Evolutionary conservation across 164 flowering plant species (phyloP).

Genomic region (Houttuynia cordata): DNA sequence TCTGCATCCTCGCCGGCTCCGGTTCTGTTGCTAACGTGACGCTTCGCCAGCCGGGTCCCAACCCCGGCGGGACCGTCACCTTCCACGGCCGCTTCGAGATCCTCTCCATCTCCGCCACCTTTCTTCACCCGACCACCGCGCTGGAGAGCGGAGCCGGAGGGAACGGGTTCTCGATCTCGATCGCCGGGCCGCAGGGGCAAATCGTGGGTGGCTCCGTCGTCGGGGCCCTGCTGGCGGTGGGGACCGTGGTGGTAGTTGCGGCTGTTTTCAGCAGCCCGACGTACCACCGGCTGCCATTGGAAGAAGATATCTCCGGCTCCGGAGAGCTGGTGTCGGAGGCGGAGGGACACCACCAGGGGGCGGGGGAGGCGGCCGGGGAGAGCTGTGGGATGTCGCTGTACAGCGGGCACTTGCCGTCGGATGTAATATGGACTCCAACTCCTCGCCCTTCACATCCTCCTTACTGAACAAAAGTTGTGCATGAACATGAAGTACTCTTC

Average conservation of each 20-base stretch:
- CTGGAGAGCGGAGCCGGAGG: neutral
- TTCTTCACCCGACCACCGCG: slow-evolving; percentile 22
- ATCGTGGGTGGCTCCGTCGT: slow-evolving; percentile 59
- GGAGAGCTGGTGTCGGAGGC: neutral
- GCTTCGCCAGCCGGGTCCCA: slow-evolving; percentile 50
- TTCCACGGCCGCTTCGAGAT: slow-evolving; percentile 72
- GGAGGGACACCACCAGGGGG: neutral
- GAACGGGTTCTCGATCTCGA: slow-evolving; percentile 34
- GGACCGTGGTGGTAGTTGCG: slow-evolving; percentile 42
- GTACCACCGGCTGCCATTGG: slow-evolving; percentile 36
- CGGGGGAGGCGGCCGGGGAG: slow-evolving; percentile 16
- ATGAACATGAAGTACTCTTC: neutral
- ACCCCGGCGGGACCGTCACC: slow-evolving; percentile 41
- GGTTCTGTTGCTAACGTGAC: slow-evolving; percentile 64
- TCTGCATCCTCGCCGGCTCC: slow-evolving; percentile 47
- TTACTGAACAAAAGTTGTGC: neutral
- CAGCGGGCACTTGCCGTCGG: slow-evolving; percentile 38
- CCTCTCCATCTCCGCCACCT: slow-evolving; percentile 54
- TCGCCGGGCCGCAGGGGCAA: slow-evolving; percentile 67
- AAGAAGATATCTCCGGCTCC: slow-evolving; percentile 15
- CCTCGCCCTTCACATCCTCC: slow-evolving; percentile 36
- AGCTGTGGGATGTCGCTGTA: slow-evolving; percentile 26
- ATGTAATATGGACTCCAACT: slow-evolving; percentile 62
- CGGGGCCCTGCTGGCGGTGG: slow-evolving; percentile 38
- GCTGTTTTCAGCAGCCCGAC: slow-evolving; percentile 40